Conservation (phyloP, 371 early-diverging fungal genomes). For the Massospora cicadina region DNA sequence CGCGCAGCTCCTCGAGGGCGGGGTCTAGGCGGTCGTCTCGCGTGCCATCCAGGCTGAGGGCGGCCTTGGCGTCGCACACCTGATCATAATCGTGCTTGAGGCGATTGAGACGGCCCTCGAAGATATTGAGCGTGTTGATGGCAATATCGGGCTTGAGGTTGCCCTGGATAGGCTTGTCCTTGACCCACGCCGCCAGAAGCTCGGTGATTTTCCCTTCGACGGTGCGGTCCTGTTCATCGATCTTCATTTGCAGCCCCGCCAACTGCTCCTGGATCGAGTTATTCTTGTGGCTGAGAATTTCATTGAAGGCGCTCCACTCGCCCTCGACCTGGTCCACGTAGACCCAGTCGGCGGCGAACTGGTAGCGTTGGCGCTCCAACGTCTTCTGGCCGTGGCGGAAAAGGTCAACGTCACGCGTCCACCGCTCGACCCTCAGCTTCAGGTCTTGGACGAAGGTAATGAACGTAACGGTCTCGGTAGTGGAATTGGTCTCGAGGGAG, state of each 20-base stretch:
- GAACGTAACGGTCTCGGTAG: slow-evolving; percentile 81
- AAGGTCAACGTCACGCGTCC: slow-evolving; percentile 64
- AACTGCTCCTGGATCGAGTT: slow-evolving; percentile 78
- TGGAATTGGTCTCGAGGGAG: slow-evolving; percentile 64
- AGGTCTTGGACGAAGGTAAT: slow-evolving; percentile 94
- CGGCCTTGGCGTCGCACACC: slow-evolving; percentile 84
- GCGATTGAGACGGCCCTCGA: slow-evolving; percentile 68
- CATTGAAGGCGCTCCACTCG: slow-evolving; percentile 93
- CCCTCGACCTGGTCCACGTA: slow-evolving; percentile 91
- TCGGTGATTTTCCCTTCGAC: slow-evolving; percentile 75
- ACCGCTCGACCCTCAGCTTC: slow-evolving; percentile 65
- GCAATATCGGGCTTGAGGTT: slow-evolving; percentile 77
- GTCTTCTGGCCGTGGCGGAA: slow-evolving; percentile 86
- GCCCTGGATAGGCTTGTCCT: slow-evolving; percentile 87
- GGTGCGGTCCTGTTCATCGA: slow-evolving; percentile 70
- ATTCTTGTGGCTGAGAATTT: slow-evolving; percentile 81
- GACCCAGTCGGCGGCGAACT: slow-evolving; percentile 88
- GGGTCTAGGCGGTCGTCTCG: slow-evolving; percentile 55
- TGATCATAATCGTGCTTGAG: slow-evolving; percentile 76
- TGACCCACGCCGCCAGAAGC: slow-evolving; percentile 81
- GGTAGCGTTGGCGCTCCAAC: slow-evolving; percentile 83
- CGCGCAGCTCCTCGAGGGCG: slow-evolving; percentile 83
- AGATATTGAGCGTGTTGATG: slow-evolving; percentile 61
- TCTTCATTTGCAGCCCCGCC: slow-evolving; percentile 78
- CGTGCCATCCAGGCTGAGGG: slow-evolving; percentile 61